Conservation (phyloP, 768 basidiomycete species). For the Myochromella boudieri region DNA sequence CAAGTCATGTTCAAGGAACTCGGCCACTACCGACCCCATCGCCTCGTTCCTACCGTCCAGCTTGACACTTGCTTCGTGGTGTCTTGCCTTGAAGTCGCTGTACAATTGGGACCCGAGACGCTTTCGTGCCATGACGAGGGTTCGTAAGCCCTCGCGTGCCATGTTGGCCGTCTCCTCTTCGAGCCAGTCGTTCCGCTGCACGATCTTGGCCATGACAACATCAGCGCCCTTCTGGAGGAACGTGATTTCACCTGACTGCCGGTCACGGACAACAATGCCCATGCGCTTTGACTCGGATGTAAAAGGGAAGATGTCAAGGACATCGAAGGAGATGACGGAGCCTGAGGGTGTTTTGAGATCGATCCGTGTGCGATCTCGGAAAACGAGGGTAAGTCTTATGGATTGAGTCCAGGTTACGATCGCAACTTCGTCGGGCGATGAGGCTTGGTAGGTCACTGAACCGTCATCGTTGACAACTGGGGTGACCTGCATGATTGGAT, state of each 20-base stretch:
- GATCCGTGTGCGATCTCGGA: conserved; percentile 90
- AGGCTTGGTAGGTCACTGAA: conserved; percentile 94
- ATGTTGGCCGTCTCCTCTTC: conserved; percentile 99
- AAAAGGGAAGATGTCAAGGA: conserved; percentile 96
- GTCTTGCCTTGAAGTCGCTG: conserved; percentile 64
- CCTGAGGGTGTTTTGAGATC: conserved; percentile 76
- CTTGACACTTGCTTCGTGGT: conserved; percentile 77
- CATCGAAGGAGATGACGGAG: conserved; percentile 65
- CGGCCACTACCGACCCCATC: conserved; percentile 70
- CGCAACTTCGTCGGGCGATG: conserved; percentile 98
- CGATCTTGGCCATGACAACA: conserved; percentile 95
- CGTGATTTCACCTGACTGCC: conserved; percentile 69
- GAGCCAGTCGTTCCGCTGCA: conserved; percentile 97
- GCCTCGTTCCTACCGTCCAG: conserved; percentile 82
- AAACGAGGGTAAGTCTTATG: conserved; percentile 85
- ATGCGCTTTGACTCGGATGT: conserved; percentile 99
- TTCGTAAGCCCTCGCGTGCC: conserved; percentile 94
- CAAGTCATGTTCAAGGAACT: conserved; percentile 83
- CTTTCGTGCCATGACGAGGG: conserved; percentile 89
- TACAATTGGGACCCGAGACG: conserved; percentile 69
- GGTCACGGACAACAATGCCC: conserved; percentile 93
- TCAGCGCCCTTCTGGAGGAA: conserved; percentile 98
- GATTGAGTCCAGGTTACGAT: conserved; percentile 98
- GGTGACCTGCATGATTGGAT: conserved; percentile 67
- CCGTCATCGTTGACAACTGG: conserved; percentile 95